Percentiles rank a stretch among this genome's conserved stretches.
Conservation (phyloP, 2,329 filamentous ascomycete genomes). For the Aspergillus tanneri region DNA sequence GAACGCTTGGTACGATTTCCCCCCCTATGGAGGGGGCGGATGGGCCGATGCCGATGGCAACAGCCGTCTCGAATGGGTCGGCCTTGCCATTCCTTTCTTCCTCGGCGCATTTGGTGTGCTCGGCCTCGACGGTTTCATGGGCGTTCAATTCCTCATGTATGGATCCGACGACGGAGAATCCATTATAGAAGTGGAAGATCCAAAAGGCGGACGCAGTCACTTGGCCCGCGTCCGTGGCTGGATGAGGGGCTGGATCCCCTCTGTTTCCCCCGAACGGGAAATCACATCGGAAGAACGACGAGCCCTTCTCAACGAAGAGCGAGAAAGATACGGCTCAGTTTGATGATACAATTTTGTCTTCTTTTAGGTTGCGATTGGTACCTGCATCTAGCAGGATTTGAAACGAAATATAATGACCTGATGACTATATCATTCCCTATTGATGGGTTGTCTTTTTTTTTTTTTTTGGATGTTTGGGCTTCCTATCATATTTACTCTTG, state of each 20-base stretch:
- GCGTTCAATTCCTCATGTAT: slow-evolving; percentile 62
- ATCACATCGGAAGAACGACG: slow-evolving; percentile 27
- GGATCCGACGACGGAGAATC: slow-evolving; percentile 48
- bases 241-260: slow-evolving; percentile 66
- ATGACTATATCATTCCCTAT: too few relatives aligned
- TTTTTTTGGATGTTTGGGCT: too few relatives aligned
- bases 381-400: not conserved
- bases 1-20: slow-evolving; percentile 59
- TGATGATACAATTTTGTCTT: slow-evolving; percentile 16
- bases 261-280: slow-evolving; percentile 40
- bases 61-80: slow-evolving; percentile 56
- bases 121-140: slow-evolving; percentile 61
- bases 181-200: slow-evolving; percentile 50
- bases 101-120: slow-evolving; percentile 65
- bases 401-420: too few relatives aligned
- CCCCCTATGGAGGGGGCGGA: slow-evolving; percentile 57
- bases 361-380: too few relatives aligned
- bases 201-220: slow-evolving; percentile 41
- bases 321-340: slow-evolving; percentile 36
- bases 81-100: slow-evolving; percentile 62
- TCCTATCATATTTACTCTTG: too few relatives aligned
- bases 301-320: slow-evolving; percentile 29
- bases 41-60: slow-evolving; percentile 61
- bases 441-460: too few relatives aligned
- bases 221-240: slow-evolving; percentile 62